Base-by-base conservation (phyloP, 371 early-diverging fungal genomes). In the Rhizopus microsporus region DNA sequence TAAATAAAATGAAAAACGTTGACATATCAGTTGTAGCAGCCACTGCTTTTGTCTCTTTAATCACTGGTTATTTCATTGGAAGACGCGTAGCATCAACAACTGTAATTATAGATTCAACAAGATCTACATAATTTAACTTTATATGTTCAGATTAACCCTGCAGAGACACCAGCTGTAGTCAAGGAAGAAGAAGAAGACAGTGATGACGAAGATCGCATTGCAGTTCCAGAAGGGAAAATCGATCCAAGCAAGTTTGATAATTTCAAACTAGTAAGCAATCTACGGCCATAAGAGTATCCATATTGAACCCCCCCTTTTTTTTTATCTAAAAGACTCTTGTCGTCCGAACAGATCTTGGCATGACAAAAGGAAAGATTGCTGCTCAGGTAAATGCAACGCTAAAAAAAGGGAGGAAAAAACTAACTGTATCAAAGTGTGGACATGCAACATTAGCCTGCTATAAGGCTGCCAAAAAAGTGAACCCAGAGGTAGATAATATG, bases 311-410 rank as follows among this genome's bases (percentile, higher is more conserved):
- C n/a, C 43, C 32, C 10, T 50, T 3, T 40, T 39, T 39, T 40
- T 15, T 29, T 40, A 12, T 10, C 35, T 30, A 10, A n/a, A 54
- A 82, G 86, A 91, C 90, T 4, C 80, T 95, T 13, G 74, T 94
- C 8, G 78, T 97, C 7, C 83, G 97, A 16, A 91, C 86, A 0
- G 98, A 98, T 72, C 80, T 98, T 42, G 91, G 87, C 31, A 98
- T 98, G 98, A 85, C 85, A 33, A 96, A 95, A 71, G 98, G 98
- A 35, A 97, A 98, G 64, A 86, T 92, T 15, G 97, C 97, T 1
- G 97, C 98, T 9, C 97, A 95, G 75, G 81, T 78, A 71, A 62
- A 17, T 30, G 39, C 0, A 32, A 5, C 17, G n/a, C 42, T 16
- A 30, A 54, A 12, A 5, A 54, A 29, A 16, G 30, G 40, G 32